Percentiles rank a stretch among this genome's conserved stretches.
These are phyloP conservation scores for Fusarium sp. DNA, from an alignment of 2,329 filamentous ascomycete species.

Conservation along the genomic window DNA sequence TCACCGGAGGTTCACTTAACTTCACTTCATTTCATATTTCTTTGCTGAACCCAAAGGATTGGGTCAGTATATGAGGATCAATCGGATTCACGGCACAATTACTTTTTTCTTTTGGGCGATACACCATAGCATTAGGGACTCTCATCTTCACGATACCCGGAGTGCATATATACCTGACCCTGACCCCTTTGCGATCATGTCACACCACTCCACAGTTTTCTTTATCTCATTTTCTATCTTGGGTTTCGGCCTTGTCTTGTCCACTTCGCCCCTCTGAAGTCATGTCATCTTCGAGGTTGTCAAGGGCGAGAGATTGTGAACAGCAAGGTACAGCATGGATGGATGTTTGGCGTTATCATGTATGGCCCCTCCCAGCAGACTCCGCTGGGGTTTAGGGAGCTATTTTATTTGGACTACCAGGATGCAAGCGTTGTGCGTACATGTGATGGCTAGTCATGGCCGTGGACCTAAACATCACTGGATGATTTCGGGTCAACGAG, in stretches of 20 bases:
- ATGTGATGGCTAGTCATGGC: background rate
- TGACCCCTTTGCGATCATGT: conserved; percentile 46
- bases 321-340: conserved; percentile 40
- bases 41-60: conserved; percentile 20
- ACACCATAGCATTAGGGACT: conserved; percentile 49
- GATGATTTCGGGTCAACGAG: background rate
- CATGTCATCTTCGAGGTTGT: conserved; percentile 26
- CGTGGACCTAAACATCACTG: background rate
- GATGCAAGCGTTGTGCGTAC: background rate
- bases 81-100: conserved; percentile 47
- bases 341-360: conserved; percentile 45
- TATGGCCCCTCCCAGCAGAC: conserved; percentile 27
- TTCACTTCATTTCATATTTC: background rate
- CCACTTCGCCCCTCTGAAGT: conserved; percentile 26
- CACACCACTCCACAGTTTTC: conserved; percentile 51
- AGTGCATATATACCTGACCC: conserved; percentile 49
- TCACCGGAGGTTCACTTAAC: background rate
- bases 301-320: conserved; percentile 29
- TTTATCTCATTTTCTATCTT: conserved; percentile 24
- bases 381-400: background rate
- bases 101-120: conserved; percentile 40
- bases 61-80: conserved; percentile 30
- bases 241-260: conserved; percentile 24
- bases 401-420: conserved; percentile 28
- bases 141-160: conserved; percentile 53